phyloP scores from a whole-genome alignment of 331 rosid species.

The Spiraea crenata region DNA sequence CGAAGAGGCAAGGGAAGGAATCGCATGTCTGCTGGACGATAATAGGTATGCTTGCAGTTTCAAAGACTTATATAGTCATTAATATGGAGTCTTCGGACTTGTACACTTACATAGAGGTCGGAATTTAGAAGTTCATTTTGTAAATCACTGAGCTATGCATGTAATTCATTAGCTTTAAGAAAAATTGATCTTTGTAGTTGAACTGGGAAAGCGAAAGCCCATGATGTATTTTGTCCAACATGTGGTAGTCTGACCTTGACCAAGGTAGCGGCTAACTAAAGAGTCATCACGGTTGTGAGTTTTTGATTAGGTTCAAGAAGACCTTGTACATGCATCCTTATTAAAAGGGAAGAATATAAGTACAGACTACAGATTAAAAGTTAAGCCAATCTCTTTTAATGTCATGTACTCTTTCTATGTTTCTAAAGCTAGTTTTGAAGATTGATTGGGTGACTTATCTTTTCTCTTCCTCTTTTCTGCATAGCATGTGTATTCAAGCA shows the following conservation, averaged over 20 bases:
- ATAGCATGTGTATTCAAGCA: background rate
- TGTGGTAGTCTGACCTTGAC: constrained; percentile 22
- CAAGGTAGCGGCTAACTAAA: constrained; percentile 21
- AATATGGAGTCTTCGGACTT: constrained; percentile 6
- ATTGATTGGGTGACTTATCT: background rate
- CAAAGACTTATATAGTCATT: background rate
- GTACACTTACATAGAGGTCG: constrained; percentile 3
- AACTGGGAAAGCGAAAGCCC: constrained; percentile 20
- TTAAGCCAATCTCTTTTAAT: constrained; percentile 17
- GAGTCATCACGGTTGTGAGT: constrained; percentile 25
- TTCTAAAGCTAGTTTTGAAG: background rate
- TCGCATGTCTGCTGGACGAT: constrained; percentile 35
- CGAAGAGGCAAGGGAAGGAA: constrained; percentile 67
- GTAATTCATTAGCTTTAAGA: constrained; percentile 26
- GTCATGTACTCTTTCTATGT: background rate
- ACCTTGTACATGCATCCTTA: constrained; percentile 13
- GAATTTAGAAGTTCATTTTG: constrained; percentile 19
- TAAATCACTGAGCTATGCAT: constrained; percentile 24
- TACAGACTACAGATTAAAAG: constrained; percentile 1
- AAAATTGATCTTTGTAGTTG: constrained; percentile 7
- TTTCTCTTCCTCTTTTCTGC: background rate
- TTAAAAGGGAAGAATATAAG: constrained; percentile 17
- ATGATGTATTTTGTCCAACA: constrained; percentile 13
- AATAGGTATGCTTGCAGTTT: constrained; percentile 11
- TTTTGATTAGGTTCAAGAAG: constrained; percentile 25